phyloP scores from a whole-genome alignment of 345 rosid species.

The Isatis tinctoria region DNA sequence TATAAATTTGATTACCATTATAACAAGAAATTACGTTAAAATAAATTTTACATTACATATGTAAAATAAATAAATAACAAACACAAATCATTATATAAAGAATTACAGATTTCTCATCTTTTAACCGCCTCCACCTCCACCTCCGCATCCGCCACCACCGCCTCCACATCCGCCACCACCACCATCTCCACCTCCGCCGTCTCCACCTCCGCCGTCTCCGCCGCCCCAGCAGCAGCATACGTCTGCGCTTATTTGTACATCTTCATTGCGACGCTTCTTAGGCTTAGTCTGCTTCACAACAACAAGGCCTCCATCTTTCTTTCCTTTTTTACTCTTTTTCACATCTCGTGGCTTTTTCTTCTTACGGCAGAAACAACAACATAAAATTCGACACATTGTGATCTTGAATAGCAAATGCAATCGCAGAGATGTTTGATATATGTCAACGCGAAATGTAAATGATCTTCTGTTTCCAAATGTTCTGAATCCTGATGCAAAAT shows the following conservation, averaged over 20 bases:
- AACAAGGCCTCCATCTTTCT: slow-evolving; percentile 27
- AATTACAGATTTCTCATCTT: not conserved
- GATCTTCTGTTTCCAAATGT: not conserved
- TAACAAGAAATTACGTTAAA: not conserved
- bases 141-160: slow-evolving; percentile 13
- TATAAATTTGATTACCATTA: not conserved
- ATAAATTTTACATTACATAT: not conserved
- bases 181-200: slow-evolving; percentile 9
- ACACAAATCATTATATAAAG: not conserved
- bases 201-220: slow-evolving; percentile 3
- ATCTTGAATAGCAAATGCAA: not conserved
- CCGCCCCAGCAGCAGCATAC: not conserved
- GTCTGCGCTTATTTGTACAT: not conserved
- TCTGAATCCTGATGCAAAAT: not conserved
- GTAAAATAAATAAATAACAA: not conserved
- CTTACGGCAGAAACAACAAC: slow-evolving; percentile 10
- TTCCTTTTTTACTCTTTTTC: slow-evolving; percentile 17
- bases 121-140: slow-evolving; percentile 11
- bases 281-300: slow-evolving; percentile 4
- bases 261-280: slow-evolving; percentile 17
- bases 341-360: slow-evolving; percentile 11
- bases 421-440: not conserved
- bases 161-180: slow-evolving; percentile 21
- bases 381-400: slow-evolving; percentile 14
- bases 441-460: not conserved